Evolutionary conservation across 108 stramenopile species (phyloP).

Genomic region (Epithemia pelagica): DNA sequence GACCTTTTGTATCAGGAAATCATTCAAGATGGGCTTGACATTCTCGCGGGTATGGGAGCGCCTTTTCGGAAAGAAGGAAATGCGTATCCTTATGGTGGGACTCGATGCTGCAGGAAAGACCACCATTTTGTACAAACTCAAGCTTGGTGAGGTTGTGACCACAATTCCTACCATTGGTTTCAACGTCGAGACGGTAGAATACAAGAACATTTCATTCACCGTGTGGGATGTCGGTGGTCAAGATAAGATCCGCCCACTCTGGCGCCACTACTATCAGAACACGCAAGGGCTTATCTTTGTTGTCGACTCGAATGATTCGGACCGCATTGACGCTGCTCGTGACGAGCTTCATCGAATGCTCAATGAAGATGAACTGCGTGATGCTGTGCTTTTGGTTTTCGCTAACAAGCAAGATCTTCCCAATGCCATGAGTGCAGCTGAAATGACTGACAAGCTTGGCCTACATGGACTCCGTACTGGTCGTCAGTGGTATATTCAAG

Average conservation of each 20-base stretch:
- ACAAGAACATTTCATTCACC: slow-evolving; percentile 91
- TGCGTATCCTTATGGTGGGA: slow-evolving; percentile 99
- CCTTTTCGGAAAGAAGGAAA: slow-evolving; percentile 98
- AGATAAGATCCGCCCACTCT: slow-evolving; percentile 96
- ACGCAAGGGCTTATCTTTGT: slow-evolving; percentile 98
- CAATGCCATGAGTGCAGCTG: slow-evolving; percentile 91
- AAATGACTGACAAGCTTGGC: slow-evolving; percentile 93
- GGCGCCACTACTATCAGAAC: slow-evolving; percentile 99
- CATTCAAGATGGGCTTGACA: slow-evolving; percentile 85
- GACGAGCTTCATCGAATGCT: slow-evolving; percentile 95
- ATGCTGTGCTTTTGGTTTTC: slow-evolving; percentile 91
- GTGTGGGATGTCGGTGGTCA: slow-evolving; percentile 99
- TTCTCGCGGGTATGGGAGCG: slow-evolving; percentile 86
- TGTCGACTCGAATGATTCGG: slow-evolving; percentile 95
- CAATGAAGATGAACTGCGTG: slow-evolving; percentile 93
- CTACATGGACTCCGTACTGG: slow-evolving; percentile 84
- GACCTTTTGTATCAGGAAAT: no score
- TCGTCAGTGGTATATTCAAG: slow-evolving; percentile 98
- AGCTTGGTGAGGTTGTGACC: slow-evolving; percentile 79
- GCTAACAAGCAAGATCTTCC: slow-evolving; percentile 98
- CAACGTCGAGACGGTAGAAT: slow-evolving; percentile 91
- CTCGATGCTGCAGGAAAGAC: slow-evolving; percentile 99
- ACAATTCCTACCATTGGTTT: slow-evolving; percentile 55
- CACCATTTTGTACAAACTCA: slow-evolving; percentile 99
- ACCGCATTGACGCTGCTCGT: slow-evolving; percentile 94